phyloP scores from a whole-genome alignment of 176 grass and related monocot genomes.

The Eragrostis nindensis region DNA sequence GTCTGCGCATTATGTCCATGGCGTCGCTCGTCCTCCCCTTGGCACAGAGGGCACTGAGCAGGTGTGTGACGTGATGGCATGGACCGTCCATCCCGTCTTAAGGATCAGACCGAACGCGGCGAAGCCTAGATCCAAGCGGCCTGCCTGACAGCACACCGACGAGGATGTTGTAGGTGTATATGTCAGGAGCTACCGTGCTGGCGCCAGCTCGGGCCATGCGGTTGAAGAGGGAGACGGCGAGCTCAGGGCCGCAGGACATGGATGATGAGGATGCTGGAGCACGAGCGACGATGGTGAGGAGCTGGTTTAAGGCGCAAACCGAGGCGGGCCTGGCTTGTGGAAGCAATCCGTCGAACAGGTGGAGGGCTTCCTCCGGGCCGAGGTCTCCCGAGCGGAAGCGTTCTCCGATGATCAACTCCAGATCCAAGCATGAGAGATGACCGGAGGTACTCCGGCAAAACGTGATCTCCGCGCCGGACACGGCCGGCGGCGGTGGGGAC shows the following conservation, averaged over 20 bases:
- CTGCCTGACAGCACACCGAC: background rate
- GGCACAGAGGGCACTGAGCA: constrained; percentile 28
- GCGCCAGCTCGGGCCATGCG: background rate
- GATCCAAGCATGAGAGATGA: no score
- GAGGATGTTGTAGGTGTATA: background rate
- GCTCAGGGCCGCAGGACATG: background rate
- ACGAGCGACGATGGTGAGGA: constrained; percentile 1
- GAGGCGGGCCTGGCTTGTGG: background rate
- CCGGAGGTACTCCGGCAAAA: no score
- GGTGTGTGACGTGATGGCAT: background rate
- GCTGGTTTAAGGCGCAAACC: background rate
- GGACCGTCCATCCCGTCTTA: background rate
- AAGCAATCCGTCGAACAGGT: constrained; percentile 10
- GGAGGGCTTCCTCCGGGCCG: background rate
- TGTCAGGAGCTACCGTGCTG: background rate
- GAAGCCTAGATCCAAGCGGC: background rate
- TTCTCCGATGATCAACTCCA: background rate
- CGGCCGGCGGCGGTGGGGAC: background rate
- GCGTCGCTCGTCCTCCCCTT: constrained; percentile 19
- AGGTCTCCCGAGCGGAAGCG: background rate
- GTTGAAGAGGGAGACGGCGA: constrained; percentile 21
- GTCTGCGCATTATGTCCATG: constrained; percentile 18
- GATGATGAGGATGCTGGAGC: background rate
- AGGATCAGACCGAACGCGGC: background rate
- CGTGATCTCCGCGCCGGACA: background rate